A percentile compares a stretch with the other conserved stretches of the same genome.
These are phyloP conservation scores for Ascochyta clinopodiicola DNA, from an alignment of 2,329 filamentous ascomycete species.

Conservation along the genomic window DNA sequence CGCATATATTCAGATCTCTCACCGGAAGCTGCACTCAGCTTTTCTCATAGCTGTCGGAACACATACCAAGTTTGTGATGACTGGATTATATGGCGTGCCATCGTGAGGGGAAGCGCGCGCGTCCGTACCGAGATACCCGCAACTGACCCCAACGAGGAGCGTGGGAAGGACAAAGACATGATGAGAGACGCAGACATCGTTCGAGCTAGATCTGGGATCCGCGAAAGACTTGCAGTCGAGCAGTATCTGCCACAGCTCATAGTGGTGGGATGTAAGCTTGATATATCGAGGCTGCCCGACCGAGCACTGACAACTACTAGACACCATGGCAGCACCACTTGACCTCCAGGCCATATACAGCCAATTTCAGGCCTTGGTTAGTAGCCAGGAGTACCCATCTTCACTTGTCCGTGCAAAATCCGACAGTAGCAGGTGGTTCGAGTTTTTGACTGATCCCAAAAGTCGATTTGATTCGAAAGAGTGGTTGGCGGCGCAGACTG, in stretches of 20 bases:
- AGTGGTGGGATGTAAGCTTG: conserved; percentile 4
- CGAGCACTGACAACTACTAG: background rate
- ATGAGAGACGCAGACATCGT: background rate
- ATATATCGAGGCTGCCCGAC: background rate
- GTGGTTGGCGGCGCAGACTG: conserved; percentile 10
- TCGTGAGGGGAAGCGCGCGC: conserved; percentile 10
- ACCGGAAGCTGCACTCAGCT: conserved; percentile 9
- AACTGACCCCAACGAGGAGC: background rate
- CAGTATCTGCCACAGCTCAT: conserved; percentile 11
- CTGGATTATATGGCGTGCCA: conserved; percentile 14
- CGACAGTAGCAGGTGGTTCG: conserved; percentile 16
- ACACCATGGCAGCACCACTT: conserved; percentile 11
- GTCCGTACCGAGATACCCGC: background rate
- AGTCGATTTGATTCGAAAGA: conserved; percentile 9
- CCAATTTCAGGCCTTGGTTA: conserved; percentile 10
- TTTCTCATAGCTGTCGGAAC: conserved; percentile 13
- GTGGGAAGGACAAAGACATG: background rate
- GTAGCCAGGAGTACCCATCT: conserved; percentile 13
- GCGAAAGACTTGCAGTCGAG: background rate
- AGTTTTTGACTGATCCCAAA: conserved; percentile 13
- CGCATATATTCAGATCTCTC: conserved; percentile 9
- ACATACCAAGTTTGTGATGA: conserved; percentile 16
- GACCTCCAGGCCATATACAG: conserved; percentile 9
- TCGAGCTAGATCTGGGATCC: background rate
- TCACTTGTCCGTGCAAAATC: conserved; percentile 6